Evolutionary conservation across 495 filamentous ascomycete species (phyloP).

Genomic region (Penicillium paxilli): DNA sequence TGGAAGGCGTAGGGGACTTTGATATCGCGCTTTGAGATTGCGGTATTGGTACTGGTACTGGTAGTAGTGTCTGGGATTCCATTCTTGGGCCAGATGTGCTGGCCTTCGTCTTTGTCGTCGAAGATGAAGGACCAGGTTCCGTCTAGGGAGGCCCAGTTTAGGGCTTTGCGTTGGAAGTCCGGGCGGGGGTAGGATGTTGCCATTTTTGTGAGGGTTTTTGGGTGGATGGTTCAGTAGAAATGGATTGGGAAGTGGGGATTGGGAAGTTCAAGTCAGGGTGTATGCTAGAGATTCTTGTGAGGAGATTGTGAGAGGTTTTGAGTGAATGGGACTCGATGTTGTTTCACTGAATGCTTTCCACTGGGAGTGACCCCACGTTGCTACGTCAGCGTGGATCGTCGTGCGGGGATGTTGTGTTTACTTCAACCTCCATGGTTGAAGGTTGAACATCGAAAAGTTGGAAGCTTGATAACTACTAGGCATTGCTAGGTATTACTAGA

Average conservation of each 20-base stretch:
- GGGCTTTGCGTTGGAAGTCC: slow-evolving; percentile 51
- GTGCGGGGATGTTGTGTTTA: neutral
- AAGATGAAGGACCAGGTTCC: slow-evolving; percentile 58
- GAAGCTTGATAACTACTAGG: too few relatives aligned
- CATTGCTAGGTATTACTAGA: too few relatives aligned
- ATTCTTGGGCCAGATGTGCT: slow-evolving; percentile 33
- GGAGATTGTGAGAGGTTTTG: neutral
- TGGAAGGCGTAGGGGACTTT: slow-evolving; percentile 61
- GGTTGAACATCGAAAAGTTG: too few relatives aligned
- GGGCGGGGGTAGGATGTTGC: slow-evolving; percentile 42
- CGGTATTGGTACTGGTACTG: slow-evolving; percentile 2
- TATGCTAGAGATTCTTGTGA: too few relatives aligned
- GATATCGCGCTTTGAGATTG: slow-evolving; percentile 39
- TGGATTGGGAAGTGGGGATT: too few relatives aligned
- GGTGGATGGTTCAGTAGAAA: neutral
- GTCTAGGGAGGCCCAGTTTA: slow-evolving; percentile 55
- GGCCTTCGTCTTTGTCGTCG: slow-evolving; percentile 55
- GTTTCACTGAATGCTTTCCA: too few relatives aligned
- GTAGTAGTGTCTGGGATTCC: slow-evolving; percentile 4
- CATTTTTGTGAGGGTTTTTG: slow-evolving; percentile 45
- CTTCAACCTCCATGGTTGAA: too few relatives aligned
- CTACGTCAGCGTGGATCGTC: slow-evolving; percentile 12
- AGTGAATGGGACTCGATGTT: too few relatives aligned
- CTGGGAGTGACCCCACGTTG: slow-evolving; percentile 8
- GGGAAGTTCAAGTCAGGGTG: neutral